phyloP scores from a whole-genome alignment of 805 yeast species.

The Cyberlindnera petersonii region DNA sequence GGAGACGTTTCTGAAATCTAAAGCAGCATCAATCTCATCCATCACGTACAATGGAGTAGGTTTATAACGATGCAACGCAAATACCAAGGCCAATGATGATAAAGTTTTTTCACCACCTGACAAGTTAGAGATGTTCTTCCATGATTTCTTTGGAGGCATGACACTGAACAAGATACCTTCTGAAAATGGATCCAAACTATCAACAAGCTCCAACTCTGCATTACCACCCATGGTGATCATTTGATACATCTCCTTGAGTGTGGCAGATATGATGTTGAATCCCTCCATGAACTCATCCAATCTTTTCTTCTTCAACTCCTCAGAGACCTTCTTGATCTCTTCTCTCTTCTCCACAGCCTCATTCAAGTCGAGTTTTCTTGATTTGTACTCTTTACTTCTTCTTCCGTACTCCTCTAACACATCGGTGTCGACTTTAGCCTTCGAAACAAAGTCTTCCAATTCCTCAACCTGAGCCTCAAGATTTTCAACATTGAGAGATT shows the following conservation, averaged over 20 bases:
- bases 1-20: slow-evolving; percentile 94
- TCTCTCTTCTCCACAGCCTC: slow-evolving; percentile 67
- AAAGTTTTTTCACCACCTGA: slow-evolving; percentile 98
- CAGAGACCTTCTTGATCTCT: slow-evolving; percentile 52
- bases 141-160: slow-evolving; percentile 98
- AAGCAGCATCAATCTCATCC: slow-evolving; percentile 99
- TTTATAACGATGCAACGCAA: slow-evolving; percentile 91
- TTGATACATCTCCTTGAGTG: slow-evolving; percentile 94
- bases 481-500: slow-evolving; percentile 41
- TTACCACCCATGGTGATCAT: slow-evolving; percentile 99
- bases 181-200: slow-evolving; percentile 94
- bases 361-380: slow-evolving; percentile 63
- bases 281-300: slow-evolving; percentile 92
- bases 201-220: slow-evolving; percentile 94
- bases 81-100: slow-evolving; percentile 90
- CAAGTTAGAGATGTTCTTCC: slow-evolving; percentile 92
- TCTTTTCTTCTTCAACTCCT: slow-evolving; percentile 67
- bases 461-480: slow-evolving; percentile 50
- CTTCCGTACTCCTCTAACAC: slow-evolving; percentile 71
- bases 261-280: slow-evolving; percentile 76
- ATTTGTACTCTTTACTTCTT: slow-evolving; percentile 59
- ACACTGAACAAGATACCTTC: slow-evolving; percentile 96
- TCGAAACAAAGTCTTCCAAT: slow-evolving; percentile 52
- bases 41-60: slow-evolving; percentile 97
- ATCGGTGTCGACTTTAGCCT: slow-evolving; percentile 64